A percentile compares a stretch with the other conserved stretches of the same genome.
phyloP scores from a whole-genome alignment of 306 rosid genomes.

The Benincasa hispida region DNA sequence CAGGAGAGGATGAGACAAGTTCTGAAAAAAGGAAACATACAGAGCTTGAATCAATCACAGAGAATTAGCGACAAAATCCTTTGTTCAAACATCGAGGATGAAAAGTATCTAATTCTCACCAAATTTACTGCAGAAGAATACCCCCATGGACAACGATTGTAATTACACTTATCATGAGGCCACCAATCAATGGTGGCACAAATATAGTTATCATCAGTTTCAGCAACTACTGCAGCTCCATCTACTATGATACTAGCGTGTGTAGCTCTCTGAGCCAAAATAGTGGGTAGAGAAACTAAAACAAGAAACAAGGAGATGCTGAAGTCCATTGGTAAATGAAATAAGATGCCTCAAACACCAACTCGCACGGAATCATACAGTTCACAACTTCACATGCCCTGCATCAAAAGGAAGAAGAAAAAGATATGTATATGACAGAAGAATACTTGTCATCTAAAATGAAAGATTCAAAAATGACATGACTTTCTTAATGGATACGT shows the following conservation, averaged over 20 bases:
- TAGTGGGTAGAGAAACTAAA: constrained; percentile 32
- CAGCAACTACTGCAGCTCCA: constrained; percentile 42
- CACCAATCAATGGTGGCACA: constrained; percentile 99
- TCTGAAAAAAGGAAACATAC: constrained; percentile 13
- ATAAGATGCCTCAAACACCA: background rate
- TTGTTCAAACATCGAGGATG: background rate
- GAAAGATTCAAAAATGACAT: background rate
- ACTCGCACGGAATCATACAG: background rate
- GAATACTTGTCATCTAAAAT: background rate
- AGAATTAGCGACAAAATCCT: background rate
- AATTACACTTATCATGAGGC: constrained; percentile 83
- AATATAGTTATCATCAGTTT: constrained; percentile 54
- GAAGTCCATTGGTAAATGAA: constrained; percentile 43
- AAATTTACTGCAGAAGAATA: constrained; percentile 49
- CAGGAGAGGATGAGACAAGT: constrained; percentile 52
- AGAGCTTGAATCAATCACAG: background rate
- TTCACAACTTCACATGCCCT: background rate
- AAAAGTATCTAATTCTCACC: constrained; percentile 30
- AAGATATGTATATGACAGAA: background rate
- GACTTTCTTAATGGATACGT: background rate
- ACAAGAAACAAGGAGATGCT: constrained; percentile 32
- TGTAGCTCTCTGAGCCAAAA: constrained; percentile 32
- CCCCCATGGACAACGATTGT: constrained; percentile 85
- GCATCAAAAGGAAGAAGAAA: background rate
- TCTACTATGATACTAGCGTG: constrained; percentile 35